Conservation (phyloP, 2,329 filamentous ascomycete genomes). For the Fusarium tricinctum region DNA sequence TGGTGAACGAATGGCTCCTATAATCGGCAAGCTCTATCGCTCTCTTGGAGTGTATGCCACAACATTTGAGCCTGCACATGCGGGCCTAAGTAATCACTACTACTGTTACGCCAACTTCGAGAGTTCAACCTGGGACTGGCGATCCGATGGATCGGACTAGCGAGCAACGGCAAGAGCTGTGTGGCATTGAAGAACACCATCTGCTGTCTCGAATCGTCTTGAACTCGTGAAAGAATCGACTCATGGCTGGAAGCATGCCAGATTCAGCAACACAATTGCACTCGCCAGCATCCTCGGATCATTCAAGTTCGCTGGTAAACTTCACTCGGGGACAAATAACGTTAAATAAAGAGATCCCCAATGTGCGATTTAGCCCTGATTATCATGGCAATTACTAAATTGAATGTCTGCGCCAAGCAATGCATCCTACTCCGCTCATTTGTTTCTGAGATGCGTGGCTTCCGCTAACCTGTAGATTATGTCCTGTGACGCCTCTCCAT, state of each 20-base stretch:
- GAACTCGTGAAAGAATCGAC: neutral
- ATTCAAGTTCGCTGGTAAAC: neutral
- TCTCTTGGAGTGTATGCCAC: constrained; percentile 74
- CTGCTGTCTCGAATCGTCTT: neutral
- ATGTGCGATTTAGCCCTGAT: constrained; percentile 6
- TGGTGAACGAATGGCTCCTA: constrained; percentile 78
- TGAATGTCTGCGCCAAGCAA: constrained; percentile 40
- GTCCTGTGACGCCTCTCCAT: constrained; percentile 30
- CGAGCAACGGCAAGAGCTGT: neutral
- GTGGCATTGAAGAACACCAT: neutral
- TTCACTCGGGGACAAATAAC: neutral
- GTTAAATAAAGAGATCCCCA: constrained; percentile 4
- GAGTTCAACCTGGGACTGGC: constrained; percentile 66
- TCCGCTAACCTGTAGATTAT: constrained; percentile 14
- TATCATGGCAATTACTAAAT: constrained; percentile 28
- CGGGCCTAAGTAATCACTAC: constrained; percentile 85
- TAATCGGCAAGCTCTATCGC: constrained; percentile 77
- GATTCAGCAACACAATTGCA: neutral
- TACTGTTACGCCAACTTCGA: constrained; percentile 85
- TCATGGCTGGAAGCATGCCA: neutral
- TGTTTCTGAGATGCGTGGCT: constrained; percentile 11
- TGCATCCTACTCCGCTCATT: constrained; percentile 34
- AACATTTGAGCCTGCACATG: constrained; percentile 76
- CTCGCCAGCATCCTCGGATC: neutral
- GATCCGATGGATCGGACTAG: constrained; percentile 34